phyloP scores from a whole-genome alignment of 169 alveolate species.

The Plasmodium fragile region DNA sequence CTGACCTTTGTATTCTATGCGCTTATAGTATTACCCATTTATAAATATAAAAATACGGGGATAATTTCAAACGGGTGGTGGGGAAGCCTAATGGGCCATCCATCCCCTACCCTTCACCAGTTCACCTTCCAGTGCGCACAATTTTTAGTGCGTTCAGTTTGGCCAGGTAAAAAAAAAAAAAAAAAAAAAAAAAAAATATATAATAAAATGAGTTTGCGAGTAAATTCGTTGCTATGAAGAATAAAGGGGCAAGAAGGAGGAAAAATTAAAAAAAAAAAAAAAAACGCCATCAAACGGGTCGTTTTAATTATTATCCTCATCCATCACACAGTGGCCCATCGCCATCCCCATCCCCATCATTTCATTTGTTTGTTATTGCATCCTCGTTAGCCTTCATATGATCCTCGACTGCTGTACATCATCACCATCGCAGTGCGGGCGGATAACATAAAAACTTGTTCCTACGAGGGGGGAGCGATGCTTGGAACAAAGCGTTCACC shows the following conservation, averaged over 20 bases:
- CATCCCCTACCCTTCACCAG: background rate
- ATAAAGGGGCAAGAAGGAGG: background rate
- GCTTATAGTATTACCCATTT: background rate
- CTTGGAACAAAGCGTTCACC: background rate
- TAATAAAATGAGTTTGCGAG: background rate
- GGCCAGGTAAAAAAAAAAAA: background rate
- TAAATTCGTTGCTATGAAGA: background rate
- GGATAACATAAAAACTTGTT: background rate
- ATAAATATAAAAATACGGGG: background rate
- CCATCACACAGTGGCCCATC: too few relatives aligned
- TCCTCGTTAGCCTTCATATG: background rate
- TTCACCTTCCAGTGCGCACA: background rate
- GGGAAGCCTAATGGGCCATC: background rate
- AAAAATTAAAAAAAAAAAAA: too few relatives aligned
- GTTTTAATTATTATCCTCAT: background rate
- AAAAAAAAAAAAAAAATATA: too few relatives aligned
- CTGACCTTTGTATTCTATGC: background rate
- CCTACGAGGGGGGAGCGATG: background rate
- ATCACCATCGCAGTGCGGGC: background rate
- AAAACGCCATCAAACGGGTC: background rate
- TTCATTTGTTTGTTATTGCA: background rate
- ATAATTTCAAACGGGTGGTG: background rate
- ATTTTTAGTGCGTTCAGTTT: background rate
- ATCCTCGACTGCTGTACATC: too few relatives aligned
- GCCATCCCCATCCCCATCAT: background rate